Conservation (phyloP, 1,139 yeast genomes). For the Lodderomyces elongisporus region DNA sequence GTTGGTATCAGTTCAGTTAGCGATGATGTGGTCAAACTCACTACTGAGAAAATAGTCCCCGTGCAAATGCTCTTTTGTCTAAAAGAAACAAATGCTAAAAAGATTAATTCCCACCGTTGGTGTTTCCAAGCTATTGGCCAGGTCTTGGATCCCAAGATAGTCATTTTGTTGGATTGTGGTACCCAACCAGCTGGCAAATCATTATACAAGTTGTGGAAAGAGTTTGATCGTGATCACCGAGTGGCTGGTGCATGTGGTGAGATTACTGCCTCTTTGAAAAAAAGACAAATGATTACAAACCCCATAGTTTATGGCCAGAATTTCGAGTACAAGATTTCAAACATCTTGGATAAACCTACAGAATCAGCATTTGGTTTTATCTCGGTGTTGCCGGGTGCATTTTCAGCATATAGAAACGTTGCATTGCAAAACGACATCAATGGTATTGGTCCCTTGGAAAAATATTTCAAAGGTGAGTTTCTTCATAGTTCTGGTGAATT, state of each 20-base stretch:
- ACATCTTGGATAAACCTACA: conserved; percentile 44
- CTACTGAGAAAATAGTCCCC: conserved; percentile 46
- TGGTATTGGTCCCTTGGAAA: conserved; percentile 44
- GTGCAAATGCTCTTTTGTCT: conserved; percentile 45
- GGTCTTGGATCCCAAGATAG: conserved; percentile 40
- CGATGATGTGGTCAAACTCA: conserved; percentile 43
- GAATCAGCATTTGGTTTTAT: conserved; percentile 45
- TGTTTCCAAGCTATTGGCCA: conserved; percentile 47
- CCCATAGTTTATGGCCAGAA: conserved; percentile 47
- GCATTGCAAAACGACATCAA: conserved; percentile 41
- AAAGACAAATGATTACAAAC: conserved; percentile 38
- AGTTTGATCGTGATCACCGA: conserved; percentile 42
- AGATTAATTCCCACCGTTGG: conserved; percentile 49
- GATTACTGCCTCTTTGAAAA: conserved; percentile 39
- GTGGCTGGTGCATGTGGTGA: conserved; percentile 53
- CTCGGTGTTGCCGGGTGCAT: conserved; percentile 46
- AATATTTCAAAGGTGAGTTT: conserved; percentile 47
- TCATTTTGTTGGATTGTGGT: conserved; percentile 44
- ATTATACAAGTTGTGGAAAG: conserved; percentile 46
- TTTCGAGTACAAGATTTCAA: conserved; percentile 44
- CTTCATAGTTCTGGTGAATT: conserved; percentile 42
- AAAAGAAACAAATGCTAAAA: conserved; percentile 44
- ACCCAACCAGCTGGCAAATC: conserved; percentile 46
- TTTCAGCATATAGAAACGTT: conserved; percentile 39
- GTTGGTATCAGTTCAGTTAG: conserved; percentile 42